A percentile compares a stretch with the other conserved stretches of the same genome.
phyloP scores from a whole-genome alignment of 106 monocot species.

The Posidonia australis region DNA sequence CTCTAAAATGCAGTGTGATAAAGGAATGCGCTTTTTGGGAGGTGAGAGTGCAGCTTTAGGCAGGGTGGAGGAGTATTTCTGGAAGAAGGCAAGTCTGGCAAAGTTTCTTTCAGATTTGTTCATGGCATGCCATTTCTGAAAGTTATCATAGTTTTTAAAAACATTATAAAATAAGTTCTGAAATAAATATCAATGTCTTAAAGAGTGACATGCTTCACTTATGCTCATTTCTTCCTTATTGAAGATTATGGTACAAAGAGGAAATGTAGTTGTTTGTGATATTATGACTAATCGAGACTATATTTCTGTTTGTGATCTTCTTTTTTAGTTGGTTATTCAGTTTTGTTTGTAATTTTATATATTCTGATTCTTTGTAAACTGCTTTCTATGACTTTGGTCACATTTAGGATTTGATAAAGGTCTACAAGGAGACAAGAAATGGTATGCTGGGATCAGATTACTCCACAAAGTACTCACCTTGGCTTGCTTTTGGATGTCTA shows the following conservation, averaged over 20 bases:
- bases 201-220: too few species aligned
- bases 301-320: neutral
- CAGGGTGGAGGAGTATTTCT: constrained; percentile 83
- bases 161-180: too few species aligned
- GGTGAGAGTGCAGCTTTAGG: constrained; percentile 83
- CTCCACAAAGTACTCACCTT: constrained; percentile 96
- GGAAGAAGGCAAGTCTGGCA: constrained; percentile 56
- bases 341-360: neutral
- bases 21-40: constrained; percentile 72
- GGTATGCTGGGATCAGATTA: constrained; percentile 93
- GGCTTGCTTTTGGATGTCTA: constrained; percentile 88
- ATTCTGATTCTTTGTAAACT: neutral
- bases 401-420: constrained; percentile 58
- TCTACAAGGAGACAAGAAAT: constrained; percentile 93
- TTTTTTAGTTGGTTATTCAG: neutral
- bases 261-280: too few species aligned
- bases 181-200: too few species aligned
- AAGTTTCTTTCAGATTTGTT: too few species aligned
- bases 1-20: constrained; percentile 34
- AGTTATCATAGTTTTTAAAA: too few species aligned
- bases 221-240: too few species aligned
- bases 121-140: too few species aligned
- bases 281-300: too few species aligned
- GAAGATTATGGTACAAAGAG: too few species aligned
- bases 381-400: neutral